phyloP scores from a whole-genome alignment of 805 yeast species.

The Wickerhamomyces ciferrii region DNA sequence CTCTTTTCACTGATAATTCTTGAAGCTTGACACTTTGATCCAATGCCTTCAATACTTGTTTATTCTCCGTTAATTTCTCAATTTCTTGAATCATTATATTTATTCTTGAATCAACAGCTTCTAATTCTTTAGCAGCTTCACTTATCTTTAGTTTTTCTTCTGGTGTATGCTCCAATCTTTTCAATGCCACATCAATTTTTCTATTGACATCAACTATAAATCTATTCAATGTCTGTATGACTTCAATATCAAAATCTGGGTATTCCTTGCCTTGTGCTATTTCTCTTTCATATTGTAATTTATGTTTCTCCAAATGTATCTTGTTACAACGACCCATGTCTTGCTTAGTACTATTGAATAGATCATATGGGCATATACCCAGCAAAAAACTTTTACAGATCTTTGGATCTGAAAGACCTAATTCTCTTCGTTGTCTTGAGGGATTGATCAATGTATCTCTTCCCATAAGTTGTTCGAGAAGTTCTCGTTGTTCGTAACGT shows the following conservation, averaged over 20 bases:
- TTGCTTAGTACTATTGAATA: slow-evolving; percentile 77
- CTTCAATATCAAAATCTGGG: slow-evolving; percentile 43
- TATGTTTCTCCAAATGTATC: slow-evolving; percentile 69
- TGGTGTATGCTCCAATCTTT: slow-evolving; percentile 64
- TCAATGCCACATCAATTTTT: slow-evolving; percentile 56
- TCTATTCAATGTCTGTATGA: slow-evolving; percentile 39
- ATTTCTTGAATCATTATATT: slow-evolving; percentile 67
- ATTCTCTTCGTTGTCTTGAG: slow-evolving; percentile 36
- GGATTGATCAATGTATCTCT: slow-evolving; percentile 33
- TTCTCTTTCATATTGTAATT: slow-evolving; percentile 57
- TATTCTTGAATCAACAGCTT: slow-evolving; percentile 54
- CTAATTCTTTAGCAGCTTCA: slow-evolving; percentile 50
- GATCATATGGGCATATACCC: slow-evolving; percentile 81
- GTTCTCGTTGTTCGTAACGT: slow-evolving; percentile 66
- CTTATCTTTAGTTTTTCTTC: slow-evolving; percentile 64
- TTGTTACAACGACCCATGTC: slow-evolving; percentile 78
- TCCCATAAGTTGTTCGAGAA: slow-evolving; percentile 80
- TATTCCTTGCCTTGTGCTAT: slow-evolving; percentile 34
- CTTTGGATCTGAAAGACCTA: slow-evolving; percentile 44
- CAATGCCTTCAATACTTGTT: slow-evolving; percentile 47
- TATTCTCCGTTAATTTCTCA: slow-evolving; percentile 40
- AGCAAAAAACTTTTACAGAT: slow-evolving; percentile 82
- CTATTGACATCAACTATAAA: slow-evolving; percentile 65
- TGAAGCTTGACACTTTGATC: slow-evolving; percentile 43
- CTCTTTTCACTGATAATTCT: slow-evolving; percentile 42